These are phyloP conservation scores for Chrysoporthe puriensis DNA, from an alignment of 2,329 filamentous ascomycete species.

Conservation along the genomic window DNA sequence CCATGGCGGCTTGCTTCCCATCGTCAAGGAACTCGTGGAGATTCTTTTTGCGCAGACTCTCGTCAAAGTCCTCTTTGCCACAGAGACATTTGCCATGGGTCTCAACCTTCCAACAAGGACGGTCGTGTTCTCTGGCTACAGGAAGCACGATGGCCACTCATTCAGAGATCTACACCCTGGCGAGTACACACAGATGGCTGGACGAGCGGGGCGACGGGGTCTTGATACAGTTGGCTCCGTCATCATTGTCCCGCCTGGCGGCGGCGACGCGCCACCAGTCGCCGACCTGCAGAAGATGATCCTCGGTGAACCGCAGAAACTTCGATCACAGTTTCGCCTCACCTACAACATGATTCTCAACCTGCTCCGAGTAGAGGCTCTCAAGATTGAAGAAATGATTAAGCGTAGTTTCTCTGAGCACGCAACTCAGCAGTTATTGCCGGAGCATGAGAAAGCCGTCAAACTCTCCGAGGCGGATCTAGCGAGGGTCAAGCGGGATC, in stretches of 20 bases:
- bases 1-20: conserved; percentile 90
- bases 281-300: conserved; percentile 90
- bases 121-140: conserved; percentile 95
- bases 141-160: conserved; percentile 91
- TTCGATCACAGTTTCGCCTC: conserved; percentile 92
- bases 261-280: conserved; percentile 86
- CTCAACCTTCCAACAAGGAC: conserved; percentile 94
- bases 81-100: conserved; percentile 98
- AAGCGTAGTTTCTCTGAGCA: conserved; percentile 99
- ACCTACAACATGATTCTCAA: conserved; percentile 99
- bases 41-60: conserved; percentile 93
- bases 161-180: conserved; percentile 92
- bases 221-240: conserved; percentile 92
- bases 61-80: conserved; percentile 96
- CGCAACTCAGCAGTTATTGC: conserved; percentile 89
- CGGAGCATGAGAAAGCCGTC: conserved; percentile 94
- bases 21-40: conserved; percentile 97
- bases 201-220: conserved; percentile 88
- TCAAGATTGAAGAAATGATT: conserved; percentile 99
- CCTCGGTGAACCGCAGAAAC: conserved; percentile 89
- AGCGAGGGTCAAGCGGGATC: conserved; percentile 84
- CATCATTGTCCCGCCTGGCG: conserved; percentile 84
- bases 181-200: conserved; percentile 99
- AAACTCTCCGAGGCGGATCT: conserved; percentile 90
- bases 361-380: conserved; percentile 86